phyloP scores from a whole-genome alignment of 306 rosid genomes.

The Dalbergia cultrata region DNA sequence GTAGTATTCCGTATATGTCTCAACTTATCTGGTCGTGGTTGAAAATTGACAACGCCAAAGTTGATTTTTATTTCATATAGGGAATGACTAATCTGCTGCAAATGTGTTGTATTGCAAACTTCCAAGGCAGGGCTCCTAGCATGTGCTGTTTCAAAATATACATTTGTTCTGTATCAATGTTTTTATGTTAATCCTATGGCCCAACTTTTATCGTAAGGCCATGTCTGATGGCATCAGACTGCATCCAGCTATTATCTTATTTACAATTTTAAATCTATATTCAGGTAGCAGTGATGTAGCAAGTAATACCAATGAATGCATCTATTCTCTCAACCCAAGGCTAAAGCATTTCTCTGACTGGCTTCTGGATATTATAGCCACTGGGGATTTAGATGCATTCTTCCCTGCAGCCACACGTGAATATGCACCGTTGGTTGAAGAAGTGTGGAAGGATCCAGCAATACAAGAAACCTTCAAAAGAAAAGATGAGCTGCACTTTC shows the following conservation, averaged over 20 bases:
- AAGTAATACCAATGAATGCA: conserved; percentile 57
- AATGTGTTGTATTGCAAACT: background rate
- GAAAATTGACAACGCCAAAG: background rate
- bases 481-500: conserved; percentile 91
- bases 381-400: conserved; percentile 98
- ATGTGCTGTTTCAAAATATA: conserved; percentile 17
- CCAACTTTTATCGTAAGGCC: background rate
- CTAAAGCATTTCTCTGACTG: conserved; percentile 98
- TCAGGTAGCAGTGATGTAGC: conserved; percentile 64
- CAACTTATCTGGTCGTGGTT: background rate
- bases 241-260: conserved; percentile 38
- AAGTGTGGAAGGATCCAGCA: conserved; percentile 97
- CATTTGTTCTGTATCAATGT: background rate
- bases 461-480: conserved; percentile 93
- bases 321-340: conserved; percentile 92
- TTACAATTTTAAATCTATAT: conserved; percentile 40
- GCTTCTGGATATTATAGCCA: conserved; percentile 96
- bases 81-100: conserved; percentile 37
- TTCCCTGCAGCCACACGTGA: conserved; percentile 99
- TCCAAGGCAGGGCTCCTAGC: background rate
- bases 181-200: background rate
- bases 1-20: background rate
- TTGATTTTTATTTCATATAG: background rate
- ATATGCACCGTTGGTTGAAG: conserved; percentile 98
- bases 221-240: background rate